Conservation (phyloP, 2,329 filamentous ascomycete genomes). For the Arachnopeziza araneosa region DNA sequence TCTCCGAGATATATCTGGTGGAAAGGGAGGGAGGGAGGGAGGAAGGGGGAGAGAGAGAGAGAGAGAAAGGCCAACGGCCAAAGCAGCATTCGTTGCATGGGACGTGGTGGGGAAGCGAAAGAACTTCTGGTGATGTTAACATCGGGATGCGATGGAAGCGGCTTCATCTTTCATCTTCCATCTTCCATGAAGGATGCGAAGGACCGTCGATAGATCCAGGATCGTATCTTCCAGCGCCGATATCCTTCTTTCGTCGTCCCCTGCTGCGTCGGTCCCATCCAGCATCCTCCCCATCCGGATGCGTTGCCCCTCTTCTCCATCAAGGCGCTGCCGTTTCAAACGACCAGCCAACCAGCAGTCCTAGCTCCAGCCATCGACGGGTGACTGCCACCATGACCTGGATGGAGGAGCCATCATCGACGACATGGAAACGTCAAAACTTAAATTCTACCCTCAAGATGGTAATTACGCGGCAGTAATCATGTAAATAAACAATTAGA, state of each 20-base stretch:
- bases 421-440: not conserved
- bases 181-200: too few relatives aligned
- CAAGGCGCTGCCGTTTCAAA: not conserved
- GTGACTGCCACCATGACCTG: not conserved
- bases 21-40: too few relatives aligned
- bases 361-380: not conserved
- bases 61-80: not conserved
- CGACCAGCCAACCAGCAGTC: not conserved
- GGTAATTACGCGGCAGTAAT: too few relatives aligned
- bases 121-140: too few relatives aligned
- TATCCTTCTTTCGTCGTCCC: not conserved
- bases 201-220: too few relatives aligned
- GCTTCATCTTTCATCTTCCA: too few relatives aligned
- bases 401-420: not conserved
- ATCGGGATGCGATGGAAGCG: too few relatives aligned
- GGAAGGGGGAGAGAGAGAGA: too few relatives aligned
- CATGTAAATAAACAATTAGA: not conserved
- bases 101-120: too few relatives aligned
- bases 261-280: not conserved
- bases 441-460: not conserved
- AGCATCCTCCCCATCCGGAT: not conserved
- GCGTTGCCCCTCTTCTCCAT: slow-evolving; percentile 2
- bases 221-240: not conserved
- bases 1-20: not conserved
- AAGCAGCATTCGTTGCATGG: not conserved